Base-by-base conservation (phyloP, 2,329 filamentous ascomycete genomes). In the Xylaria sp. region DNA sequence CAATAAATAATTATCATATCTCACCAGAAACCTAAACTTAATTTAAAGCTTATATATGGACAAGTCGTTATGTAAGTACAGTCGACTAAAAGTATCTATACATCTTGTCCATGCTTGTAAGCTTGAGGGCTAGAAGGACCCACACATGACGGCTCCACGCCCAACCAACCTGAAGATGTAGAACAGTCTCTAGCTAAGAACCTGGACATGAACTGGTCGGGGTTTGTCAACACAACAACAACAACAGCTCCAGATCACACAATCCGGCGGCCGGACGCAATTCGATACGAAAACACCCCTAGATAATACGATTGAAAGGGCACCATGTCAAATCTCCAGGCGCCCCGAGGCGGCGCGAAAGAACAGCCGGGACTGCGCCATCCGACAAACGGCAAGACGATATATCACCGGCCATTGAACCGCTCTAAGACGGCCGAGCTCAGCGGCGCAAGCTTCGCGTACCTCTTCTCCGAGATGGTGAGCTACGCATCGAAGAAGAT, bases 401-500 rank as follows among this genome's bases (percentile, higher is more conserved):
- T 99, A 80, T 99, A 98, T 82, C 93, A 97, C 82, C 87, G 95
- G 57, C 93, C 96, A 64, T 83, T 98, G 64, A 97, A 97, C 79
- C 90, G 95, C 67, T 90, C 89, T 71, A 91, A 92, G 76, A 92
- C 91, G 70, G 86, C 91, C 60, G 94, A 98, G 81, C 87, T 96
- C 68, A 97, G 93, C 76, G 90, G 96, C 74, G 87, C 95, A 10
- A 93, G 92, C 78, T 98, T 99, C 78, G 94, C 95, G 41, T 98
- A 96, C 77, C 83, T 99, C 61, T 98, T 99, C 75, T 89, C 90
- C 63, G 94, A 97, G 81, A 97, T 98, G 91, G 93, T 99, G 51
- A 89, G 88, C 72, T 98, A 98, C 77, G 94, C 95, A 69, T 95
- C 98, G 76, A 85, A 89, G 72, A 85, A 91, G 64, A 94, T 97